These are phyloP conservation scores for Aureobasidium sp. DNA, from an alignment of 2,329 filamentous ascomycete genomes.

Conservation along the genomic window DNA sequence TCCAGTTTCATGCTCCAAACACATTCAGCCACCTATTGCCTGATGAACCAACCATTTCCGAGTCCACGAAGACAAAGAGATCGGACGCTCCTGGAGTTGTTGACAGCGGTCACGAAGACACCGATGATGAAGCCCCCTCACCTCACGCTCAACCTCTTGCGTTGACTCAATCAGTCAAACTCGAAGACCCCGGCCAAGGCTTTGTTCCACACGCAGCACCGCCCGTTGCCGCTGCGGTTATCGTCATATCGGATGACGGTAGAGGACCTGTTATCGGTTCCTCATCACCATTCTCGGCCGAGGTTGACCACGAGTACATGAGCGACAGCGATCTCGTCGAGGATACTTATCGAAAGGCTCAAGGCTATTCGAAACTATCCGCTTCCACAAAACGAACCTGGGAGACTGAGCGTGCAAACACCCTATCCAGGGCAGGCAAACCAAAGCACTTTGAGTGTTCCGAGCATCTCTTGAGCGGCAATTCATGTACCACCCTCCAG, in stretches of 20 bases:
- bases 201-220: background rate
- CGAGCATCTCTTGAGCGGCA: background rate
- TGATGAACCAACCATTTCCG: background rate
- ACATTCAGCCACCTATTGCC: background rate
- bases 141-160: background rate
- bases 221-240: background rate
- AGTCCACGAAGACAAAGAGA: background rate
- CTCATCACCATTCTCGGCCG: background rate
- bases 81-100: background rate
- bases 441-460: conserved; percentile 8
- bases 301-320: background rate
- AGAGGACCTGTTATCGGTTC: background rate
- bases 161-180: background rate
- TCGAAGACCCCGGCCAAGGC: background rate
- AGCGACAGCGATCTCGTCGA: conserved; percentile 1
- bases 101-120: background rate
- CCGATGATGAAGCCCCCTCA: background rate
- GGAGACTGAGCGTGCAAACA: background rate
- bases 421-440: background rate
- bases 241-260: too few relatives aligned
- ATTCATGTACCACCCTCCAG: background rate
- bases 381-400: background rate
- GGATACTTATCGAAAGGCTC: background rate
- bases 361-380: background rate
- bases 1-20: background rate